Percentiles rank a stretch among this genome's conserved stretches.
Conservation (phyloP, 2,329 filamentous ascomycete genomes). For the Aspergillus novofumigatus region DNA sequence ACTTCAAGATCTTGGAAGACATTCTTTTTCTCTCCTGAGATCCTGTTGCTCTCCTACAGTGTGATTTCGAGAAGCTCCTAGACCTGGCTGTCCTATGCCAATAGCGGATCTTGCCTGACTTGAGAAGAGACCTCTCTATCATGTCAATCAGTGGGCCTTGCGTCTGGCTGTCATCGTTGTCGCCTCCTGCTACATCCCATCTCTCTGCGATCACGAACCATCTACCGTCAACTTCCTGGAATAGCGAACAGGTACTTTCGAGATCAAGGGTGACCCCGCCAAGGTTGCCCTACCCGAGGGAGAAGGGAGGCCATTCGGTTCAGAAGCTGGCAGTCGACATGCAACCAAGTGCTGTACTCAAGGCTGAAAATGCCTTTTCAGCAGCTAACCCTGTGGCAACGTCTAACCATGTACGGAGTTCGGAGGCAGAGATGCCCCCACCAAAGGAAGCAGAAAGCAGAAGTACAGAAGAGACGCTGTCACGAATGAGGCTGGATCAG, state of each 20-base stretch:
- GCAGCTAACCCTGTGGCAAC: constrained; percentile 9
- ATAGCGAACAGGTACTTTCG: constrained; percentile 21
- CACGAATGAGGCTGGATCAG: constrained; percentile 25
- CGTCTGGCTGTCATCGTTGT: constrained; percentile 32
- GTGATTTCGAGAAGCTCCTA: neutral
- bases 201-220: constrained; percentile 27
- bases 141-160: constrained; percentile 37
- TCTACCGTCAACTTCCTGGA: constrained; percentile 23
- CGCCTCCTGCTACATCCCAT: constrained; percentile 27
- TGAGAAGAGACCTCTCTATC: constrained; percentile 15
- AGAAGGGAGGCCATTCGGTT: constrained; percentile 16
- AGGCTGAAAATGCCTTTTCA: constrained; percentile 28
- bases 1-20: neutral
- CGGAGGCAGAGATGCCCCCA: constrained; percentile 17
- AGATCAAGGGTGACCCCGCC: constrained; percentile 19
- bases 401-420: constrained; percentile 12
- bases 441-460: constrained; percentile 13
- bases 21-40: neutral
- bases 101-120: constrained; percentile 8
- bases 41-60: neutral
- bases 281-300: constrained; percentile 17
- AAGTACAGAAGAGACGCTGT: constrained; percentile 13
- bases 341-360: constrained; percentile 19
- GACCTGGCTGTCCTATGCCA: neutral
- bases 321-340: constrained; percentile 18